These are phyloP conservation scores for Colletotrichum sp. DNA, from an alignment of 2,329 filamentous ascomycete genomes.

Conservation along the genomic window DNA sequence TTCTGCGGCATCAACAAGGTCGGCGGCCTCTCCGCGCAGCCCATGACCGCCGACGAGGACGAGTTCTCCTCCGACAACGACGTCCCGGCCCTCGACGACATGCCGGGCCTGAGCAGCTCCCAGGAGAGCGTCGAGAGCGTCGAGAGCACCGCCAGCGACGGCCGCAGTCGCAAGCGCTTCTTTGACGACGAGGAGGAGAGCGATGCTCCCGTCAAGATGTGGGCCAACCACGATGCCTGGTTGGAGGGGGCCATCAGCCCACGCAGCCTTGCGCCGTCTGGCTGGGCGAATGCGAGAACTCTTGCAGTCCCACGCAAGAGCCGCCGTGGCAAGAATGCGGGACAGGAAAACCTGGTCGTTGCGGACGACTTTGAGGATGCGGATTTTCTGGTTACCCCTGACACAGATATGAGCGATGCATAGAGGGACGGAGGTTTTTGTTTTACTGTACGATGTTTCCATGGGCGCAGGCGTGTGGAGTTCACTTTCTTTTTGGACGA, in stretches of 20 bases:
- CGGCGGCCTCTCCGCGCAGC: slow-evolving; percentile 70
- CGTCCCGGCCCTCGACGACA: slow-evolving; percentile 39
- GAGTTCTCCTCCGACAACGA: slow-evolving; percentile 25
- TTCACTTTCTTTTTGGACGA: neutral
- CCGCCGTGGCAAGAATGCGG: slow-evolving; percentile 7
- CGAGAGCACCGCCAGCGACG: slow-evolving; percentile 22
- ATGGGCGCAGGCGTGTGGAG: neutral
- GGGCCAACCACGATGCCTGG: slow-evolving; percentile 30
- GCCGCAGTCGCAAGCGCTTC: slow-evolving; percentile 50
- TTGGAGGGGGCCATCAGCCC: slow-evolving; percentile 45
- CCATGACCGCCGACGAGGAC: slow-evolving; percentile 35
- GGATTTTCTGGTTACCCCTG: slow-evolving; percentile 60
- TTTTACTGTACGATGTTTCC: neutral
- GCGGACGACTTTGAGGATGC: slow-evolving; percentile 73
- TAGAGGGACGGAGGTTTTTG: slow-evolving; percentile 7
- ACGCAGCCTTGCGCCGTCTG: slow-evolving; percentile 39
- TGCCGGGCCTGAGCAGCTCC: slow-evolving; percentile 58
- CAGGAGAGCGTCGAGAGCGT: slow-evolving; percentile 56
- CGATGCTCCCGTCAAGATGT: slow-evolving; percentile 24
- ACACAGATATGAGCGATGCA: slow-evolving; percentile 46
- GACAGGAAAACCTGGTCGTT: slow-evolving; percentile 52
- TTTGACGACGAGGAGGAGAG: slow-evolving; percentile 48
- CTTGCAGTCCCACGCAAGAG: slow-evolving; percentile 52
- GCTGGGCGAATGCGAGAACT: slow-evolving; percentile 44
- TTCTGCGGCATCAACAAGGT: slow-evolving; percentile 83